phyloP scores from a whole-genome alignment of 2,329 filamentous ascomycete species.

The Fusarium sp. region DNA sequence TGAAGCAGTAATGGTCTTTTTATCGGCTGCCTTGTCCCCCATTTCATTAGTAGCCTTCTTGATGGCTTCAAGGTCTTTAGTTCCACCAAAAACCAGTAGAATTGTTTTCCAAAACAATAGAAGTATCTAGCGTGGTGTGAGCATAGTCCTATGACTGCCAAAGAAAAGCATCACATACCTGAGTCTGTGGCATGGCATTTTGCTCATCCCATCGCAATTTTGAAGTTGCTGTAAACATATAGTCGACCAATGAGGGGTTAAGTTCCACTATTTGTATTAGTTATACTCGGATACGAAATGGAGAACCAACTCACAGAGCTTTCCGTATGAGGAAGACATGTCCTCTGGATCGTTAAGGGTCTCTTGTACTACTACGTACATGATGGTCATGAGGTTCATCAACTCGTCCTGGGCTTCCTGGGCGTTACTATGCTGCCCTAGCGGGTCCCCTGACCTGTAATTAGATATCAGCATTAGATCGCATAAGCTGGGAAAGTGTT shows the following conservation, averaged over 20 bases:
- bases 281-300: neutral
- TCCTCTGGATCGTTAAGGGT: conserved; percentile 65
- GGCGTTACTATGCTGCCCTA: conserved; percentile 56
- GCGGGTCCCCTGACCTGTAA: conserved; percentile 61
- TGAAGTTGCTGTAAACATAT: conserved; percentile 77
- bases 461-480: conserved; percentile 47
- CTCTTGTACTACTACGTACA: conserved; percentile 72
- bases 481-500: neutral
- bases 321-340: conserved; percentile 61
- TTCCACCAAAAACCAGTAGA: conserved; percentile 86
- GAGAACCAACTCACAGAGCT: conserved; percentile 62
- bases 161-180: conserved; percentile 65
- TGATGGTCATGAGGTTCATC: conserved; percentile 72
- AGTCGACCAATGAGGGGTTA: conserved; percentile 77
- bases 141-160: neutral
- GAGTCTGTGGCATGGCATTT: conserved; percentile 70
- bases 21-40: conserved; percentile 70
- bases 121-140: conserved; percentile 68
- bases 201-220: conserved; percentile 81
- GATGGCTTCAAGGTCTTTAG: conserved; percentile 76
- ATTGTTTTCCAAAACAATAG: conserved; percentile 93
- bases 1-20: conserved; percentile 89
- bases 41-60: conserved; percentile 79
- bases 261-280: conserved; percentile 62
- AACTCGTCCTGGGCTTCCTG: conserved; percentile 71